These are phyloP conservation scores for Elsinoe batatas DNA, from an alignment of 2,329 filamentous ascomycete species.

Conservation along the genomic window DNA sequence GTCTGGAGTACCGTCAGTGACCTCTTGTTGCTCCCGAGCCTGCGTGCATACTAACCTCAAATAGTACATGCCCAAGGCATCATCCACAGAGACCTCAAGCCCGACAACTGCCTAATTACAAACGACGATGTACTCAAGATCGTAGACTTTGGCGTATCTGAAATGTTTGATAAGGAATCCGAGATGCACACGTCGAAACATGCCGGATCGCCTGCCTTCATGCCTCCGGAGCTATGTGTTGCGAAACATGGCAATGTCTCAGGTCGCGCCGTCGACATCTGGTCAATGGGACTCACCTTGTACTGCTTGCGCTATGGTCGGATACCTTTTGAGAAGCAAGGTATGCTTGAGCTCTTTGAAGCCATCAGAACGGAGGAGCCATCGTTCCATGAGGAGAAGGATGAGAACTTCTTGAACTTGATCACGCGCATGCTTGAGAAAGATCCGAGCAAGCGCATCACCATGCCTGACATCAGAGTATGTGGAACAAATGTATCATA, in stretches of 20 bases:
- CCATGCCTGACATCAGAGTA: conserved; percentile 72
- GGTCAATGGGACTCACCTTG: conserved; percentile 95
- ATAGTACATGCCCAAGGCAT: conserved; percentile 86
- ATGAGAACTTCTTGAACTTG: conserved; percentile 62
- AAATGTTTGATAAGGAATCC: conserved; percentile 86
- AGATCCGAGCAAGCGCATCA: conserved; percentile 71
- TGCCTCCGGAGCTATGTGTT: conserved; percentile 86
- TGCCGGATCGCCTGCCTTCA: conserved; percentile 86
- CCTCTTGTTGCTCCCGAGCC: not conserved
- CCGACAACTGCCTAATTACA: conserved; percentile 86
- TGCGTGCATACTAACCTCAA: not conserved
- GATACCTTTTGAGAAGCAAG: conserved; percentile 73
- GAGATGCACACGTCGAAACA: conserved; percentile 90
- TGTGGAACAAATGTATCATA: conserved; percentile 26
- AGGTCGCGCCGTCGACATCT: conserved; percentile 85
- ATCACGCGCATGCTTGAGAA: conserved; percentile 71
- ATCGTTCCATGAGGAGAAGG: conserved; percentile 52
- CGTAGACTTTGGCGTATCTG: conserved; percentile 96
- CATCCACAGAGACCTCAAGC: conserved; percentile 94
- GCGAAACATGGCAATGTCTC: conserved; percentile 78
- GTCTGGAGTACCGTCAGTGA: conserved; percentile 77
- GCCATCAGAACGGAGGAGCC: conserved; percentile 67
- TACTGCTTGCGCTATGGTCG: conserved; percentile 85
- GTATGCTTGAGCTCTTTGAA: conserved; percentile 79
- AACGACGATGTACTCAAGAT: conserved; percentile 91